Base-by-base conservation (phyloP, 257 asterid species). In the Eustoma russellianum region DNA sequence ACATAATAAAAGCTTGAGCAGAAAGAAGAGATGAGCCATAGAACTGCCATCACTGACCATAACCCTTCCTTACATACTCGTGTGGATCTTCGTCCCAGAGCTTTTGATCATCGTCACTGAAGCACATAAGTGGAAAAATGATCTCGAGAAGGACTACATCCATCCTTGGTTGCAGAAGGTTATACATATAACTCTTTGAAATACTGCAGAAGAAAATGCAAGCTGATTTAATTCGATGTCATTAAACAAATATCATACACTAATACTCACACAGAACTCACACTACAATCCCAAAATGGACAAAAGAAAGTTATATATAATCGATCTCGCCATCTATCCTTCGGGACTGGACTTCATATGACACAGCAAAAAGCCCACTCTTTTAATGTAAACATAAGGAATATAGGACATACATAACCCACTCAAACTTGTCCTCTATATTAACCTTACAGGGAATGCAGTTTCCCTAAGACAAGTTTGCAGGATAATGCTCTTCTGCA, bases 21-120 rank as follows among this genome's bases (percentile, higher is more conserved):
- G 30, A 46, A 52, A 18, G 33, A 17, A 24, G 14, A 13, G 10
- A 11, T 9, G 13, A 62, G 48, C 18, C 9, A 24, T 11, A 57
- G 52, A 53, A 62, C 34, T 38, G 17, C 54, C 30, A 47, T 70
- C 74, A 59, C 72, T 71, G 52, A 92, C 99, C 99, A 58, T 92
- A 92, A 71, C 99, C 99, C 76, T 92, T 92, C 81, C 97, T 81
- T 69, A 92, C 99, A 67, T 92, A 92, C 75, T 92, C 99, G 46
- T 88, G 93, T 0, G 99, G 99, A 56, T 92, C 99, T 74, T 92
- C 97, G 57, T 92, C 91, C 99, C 97, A 92, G 52, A 92, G 94
- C 66, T 66, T 81, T 74, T 92, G 88, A 71, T 92, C 99, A 64
- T 80, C 83, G 80, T 88, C 95, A 61, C 59, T 88, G 64, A 92